Conservation (phyloP, 225 moss, liverwort and hornwort genomes). For the Polytrichum commune region DNA sequence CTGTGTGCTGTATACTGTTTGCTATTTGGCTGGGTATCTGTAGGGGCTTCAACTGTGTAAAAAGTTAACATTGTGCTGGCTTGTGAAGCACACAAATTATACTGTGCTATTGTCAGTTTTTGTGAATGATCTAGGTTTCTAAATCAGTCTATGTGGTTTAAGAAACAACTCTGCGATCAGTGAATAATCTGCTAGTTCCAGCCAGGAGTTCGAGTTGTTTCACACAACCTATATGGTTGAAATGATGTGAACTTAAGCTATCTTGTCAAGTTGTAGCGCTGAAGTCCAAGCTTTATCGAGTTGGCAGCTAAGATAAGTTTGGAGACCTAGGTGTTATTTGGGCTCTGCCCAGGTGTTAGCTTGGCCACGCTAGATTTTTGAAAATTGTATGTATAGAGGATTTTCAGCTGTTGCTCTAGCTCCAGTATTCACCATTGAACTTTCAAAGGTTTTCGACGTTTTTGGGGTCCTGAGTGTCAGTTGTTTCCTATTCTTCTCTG, state of each 20-base stretch:
- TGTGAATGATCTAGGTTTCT: neutral
- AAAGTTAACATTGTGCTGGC: neutral
- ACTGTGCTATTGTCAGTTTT: neutral
- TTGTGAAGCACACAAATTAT: neutral
- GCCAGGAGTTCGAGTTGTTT: neutral
- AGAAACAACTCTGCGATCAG: neutral
- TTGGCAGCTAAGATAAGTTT: neutral
- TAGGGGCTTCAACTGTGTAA: constrained; percentile 47
- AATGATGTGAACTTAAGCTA: neutral
- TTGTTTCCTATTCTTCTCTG: neutral
- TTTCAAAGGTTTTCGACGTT: neutral
- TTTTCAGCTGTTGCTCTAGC: neutral
- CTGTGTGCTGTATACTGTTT: constrained; percentile 42
- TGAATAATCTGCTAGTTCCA: neutral
- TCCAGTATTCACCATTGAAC: neutral
- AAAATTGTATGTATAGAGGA: constrained; percentile 1
- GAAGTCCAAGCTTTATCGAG: neutral
- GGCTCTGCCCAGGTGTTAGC: neutral
- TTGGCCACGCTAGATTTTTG: neutral
- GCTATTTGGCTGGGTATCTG: constrained; percentile 60
- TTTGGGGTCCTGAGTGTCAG: neutral
- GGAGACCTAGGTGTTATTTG: neutral
- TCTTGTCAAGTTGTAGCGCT: neutral
- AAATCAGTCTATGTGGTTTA: neutral
- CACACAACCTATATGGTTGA: neutral